Percentiles rank a stretch among this genome's conserved stretches.
Conservation (phyloP, 2,329 filamentous ascomycete species). For the Nectriaceae sp. region DNA sequence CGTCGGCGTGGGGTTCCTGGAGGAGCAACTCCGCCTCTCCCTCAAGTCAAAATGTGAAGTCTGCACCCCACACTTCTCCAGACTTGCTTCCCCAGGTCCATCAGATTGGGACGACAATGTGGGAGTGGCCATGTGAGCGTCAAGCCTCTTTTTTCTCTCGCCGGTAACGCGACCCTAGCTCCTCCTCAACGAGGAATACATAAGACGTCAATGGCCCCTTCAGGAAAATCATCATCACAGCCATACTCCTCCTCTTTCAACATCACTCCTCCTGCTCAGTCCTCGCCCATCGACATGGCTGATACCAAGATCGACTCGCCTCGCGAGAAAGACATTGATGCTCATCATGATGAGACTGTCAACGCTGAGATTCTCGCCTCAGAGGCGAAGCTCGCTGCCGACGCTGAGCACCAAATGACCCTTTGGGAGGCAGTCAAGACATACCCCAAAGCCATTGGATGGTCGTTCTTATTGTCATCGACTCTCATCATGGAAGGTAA, state of each 20-base stretch:
- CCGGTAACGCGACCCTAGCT: not conserved
- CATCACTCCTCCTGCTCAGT: not conserved
- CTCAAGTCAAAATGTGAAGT: no score
- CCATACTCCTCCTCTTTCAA: not conserved
- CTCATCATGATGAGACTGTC: conserved; percentile 28
- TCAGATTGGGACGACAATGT: not conserved
- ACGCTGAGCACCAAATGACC: conserved; percentile 44
- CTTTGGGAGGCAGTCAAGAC: conserved; percentile 41
- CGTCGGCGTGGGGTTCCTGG: no score
- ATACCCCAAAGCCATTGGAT: conserved; percentile 50
- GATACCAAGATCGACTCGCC: conserved; percentile 8
- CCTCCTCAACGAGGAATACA: conserved; percentile 2
- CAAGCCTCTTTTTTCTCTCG: no score
- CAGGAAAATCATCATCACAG: not conserved
- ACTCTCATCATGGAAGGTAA: conserved; percentile 52
- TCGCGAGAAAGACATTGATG: conserved; percentile 20
- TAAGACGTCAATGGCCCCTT: conserved; percentile 4
- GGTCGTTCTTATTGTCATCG: conserved; percentile 47
- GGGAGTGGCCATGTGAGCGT: conserved; percentile 1
- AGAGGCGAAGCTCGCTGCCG: conserved; percentile 43
- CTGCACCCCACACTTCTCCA: conserved; percentile 7
- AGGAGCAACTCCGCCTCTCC: no score
- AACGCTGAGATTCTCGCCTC: conserved; percentile 29
- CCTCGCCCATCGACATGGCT: conserved; percentile 22
- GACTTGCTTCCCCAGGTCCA: conserved; percentile 8